Evolutionary conservation across 352 stramenopile genomes (phyloP).

Genomic region (Globisporangium rhizosaccharum): DNA sequence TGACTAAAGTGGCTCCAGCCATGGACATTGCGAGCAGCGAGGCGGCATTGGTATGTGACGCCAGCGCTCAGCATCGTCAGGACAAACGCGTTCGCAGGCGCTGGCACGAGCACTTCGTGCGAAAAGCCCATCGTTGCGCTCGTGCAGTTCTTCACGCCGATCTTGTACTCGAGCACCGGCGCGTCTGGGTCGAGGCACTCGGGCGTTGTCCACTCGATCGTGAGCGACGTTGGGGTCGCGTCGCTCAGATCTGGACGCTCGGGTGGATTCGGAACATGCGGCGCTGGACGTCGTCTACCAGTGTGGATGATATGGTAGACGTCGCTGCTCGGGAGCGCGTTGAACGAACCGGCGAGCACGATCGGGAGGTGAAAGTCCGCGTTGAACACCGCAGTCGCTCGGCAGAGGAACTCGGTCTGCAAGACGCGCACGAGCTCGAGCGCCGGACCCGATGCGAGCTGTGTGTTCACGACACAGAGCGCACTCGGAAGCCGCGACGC

Average conservation of each 20-base stretch:
- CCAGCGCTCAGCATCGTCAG: conserved; percentile 67
- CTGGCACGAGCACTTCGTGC: conserved; percentile 31
- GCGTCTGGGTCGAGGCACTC: conserved; percentile 19
- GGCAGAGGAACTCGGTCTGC: conserved; percentile 66
- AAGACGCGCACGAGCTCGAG: conserved; percentile 60
- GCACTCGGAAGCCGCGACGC: conserved; percentile 53
- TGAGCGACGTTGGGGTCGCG: conserved; percentile 39
- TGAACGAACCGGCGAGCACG: conserved; percentile 80
- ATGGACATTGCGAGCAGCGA: conserved; percentile 60
- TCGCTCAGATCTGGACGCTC: conserved; percentile 28
- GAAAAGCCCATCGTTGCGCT: conserved; percentile 50
- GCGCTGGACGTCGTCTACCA: conserved; percentile 41
- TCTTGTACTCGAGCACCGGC: conserved; percentile 45
- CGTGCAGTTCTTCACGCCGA: conserved; percentile 54
- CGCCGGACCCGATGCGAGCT: conserved; percentile 27
- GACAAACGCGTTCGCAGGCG: conserved; percentile 17
- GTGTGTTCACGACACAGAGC: conserved; percentile 56
- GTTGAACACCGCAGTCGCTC: conserved; percentile 71
- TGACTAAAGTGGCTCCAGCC: conserved; percentile 70
- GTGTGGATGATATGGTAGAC: conserved; percentile 78
- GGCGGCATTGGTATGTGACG: conserved; percentile 81
- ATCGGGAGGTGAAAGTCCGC: conserved; percentile 77
- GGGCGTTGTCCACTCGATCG: conserved; percentile 38
- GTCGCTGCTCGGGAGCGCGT: conserved; percentile 65
- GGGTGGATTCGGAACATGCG: conserved; percentile 34